Evolutionary conservation across 306 rosid genomes (phyloP), one percentile per base, ranked within the genome.

Genomic region (Cyclanthera cordifolia): DNA sequence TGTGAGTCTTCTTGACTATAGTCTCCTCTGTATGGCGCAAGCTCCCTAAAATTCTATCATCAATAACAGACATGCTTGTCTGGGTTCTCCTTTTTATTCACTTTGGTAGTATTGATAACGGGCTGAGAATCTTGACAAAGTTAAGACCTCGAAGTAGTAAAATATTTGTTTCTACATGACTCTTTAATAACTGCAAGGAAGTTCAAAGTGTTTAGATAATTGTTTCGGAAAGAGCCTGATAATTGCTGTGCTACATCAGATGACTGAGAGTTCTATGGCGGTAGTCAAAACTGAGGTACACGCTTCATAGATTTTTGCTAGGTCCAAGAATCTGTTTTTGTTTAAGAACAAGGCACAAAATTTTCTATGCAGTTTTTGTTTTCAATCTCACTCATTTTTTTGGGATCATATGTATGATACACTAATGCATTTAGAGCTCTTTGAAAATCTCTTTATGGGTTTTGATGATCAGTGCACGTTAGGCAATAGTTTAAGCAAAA

Each of bases 271-370:
- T 81, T 75, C 66, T 53, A 90, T 88, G 95, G 88, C 85, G 6
- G 82, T 90, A 46, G 84, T 84, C 73, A 90, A 86, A 83, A 84
- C 95, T 67, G 93, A 88, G 90, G 90, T 88, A 85, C 50, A 76
- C 14, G 25, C 46, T 24, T 75, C 43, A 58, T 30, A 8, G 19
- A 43, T 20, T 64, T 43, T 41, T 10, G 28, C 25, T 20, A 20
- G 30, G 37, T 12, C 21, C 69, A 43, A 64, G 19, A 12, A 34
- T 21, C 49, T 5, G 8, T 64, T 53, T 41, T 64, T 12, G 53
- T 24, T 61, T 43, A 16, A 64, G 52, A 21, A 12, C 48, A 21
- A 13, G 53, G 53, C 34, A 34, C 41, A 21, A 25, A 43, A 14
- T 20, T 20, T 55, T 64, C 34, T 32, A 20, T 6, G 47, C 32